phyloP scores from a whole-genome alignment of 2,329 filamentous ascomycete genomes.

The Fusarium clavum region DNA sequence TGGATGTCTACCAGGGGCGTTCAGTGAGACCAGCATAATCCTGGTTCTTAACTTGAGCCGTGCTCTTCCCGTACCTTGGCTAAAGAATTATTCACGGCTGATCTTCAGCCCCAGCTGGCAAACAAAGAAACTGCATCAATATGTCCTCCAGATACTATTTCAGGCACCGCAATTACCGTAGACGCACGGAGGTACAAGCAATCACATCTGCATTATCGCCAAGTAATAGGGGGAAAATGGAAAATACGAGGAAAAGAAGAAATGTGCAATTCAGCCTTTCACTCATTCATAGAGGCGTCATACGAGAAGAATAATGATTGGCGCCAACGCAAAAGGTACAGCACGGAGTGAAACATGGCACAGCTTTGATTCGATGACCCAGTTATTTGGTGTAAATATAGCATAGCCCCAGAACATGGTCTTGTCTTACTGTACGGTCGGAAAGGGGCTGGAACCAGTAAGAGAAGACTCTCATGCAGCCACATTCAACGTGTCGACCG shows the following conservation, averaged over 20 bases:
- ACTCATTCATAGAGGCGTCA: constrained; percentile 2
- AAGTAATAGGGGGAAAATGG: not conserved
- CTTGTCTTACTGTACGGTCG: not conserved
- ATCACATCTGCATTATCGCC: not conserved
- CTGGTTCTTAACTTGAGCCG: not conserved
- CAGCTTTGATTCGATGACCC: not conserved
- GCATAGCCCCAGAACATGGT: constrained; percentile 3
- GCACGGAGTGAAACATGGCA: constrained; percentile 15
- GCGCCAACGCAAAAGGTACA: constrained; percentile 29
- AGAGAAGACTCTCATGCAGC: constrained; percentile 17
- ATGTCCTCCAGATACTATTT: not conserved
- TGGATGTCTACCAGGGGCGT: not conserved
- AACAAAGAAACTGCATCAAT: not conserved
- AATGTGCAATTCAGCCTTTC: not conserved
- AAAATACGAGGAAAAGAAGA: constrained; percentile 24
- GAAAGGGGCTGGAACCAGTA: constrained; percentile 26
- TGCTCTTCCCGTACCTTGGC: not conserved
- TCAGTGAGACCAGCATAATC: constrained; percentile 22
- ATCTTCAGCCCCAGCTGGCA: not conserved
- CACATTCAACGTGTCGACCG: constrained; percentile 19
- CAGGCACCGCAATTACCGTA: not conserved
- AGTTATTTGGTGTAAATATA: constrained; percentile 19
- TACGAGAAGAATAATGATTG: constrained; percentile 36
- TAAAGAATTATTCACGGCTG: not conserved
- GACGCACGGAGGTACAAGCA: constrained; percentile 11